phyloP scores from a whole-genome alignment of 2,329 filamentous ascomycete species.

The Xylariaceae sp. region DNA sequence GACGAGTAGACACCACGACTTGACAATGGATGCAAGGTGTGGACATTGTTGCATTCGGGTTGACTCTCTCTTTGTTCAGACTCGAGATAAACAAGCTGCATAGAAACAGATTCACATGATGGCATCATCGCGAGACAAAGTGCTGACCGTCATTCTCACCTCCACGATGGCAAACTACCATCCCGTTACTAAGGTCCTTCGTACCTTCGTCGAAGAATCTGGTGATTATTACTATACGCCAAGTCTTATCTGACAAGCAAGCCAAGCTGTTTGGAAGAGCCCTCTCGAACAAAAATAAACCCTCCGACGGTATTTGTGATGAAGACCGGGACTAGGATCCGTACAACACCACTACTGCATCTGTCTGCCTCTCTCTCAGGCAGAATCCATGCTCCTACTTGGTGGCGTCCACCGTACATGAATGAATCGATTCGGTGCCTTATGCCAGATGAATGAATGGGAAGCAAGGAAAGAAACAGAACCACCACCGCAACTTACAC shows the following conservation, averaged over 20 bases:
- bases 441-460: neutral
- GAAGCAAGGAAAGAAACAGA: too few relatives aligned
- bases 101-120: slow-evolving; percentile 9
- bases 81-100: neutral
- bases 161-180: slow-evolving; percentile 1
- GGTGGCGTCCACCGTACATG: neutral
- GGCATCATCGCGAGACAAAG: slow-evolving; percentile 1
- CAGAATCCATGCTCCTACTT: too few relatives aligned
- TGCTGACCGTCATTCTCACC: slow-evolving; percentile 7
- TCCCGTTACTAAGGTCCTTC: neutral
- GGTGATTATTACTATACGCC: slow-evolving; percentile 18
- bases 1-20: too few relatives aligned
- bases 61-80: neutral
- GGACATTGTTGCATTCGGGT: too few relatives aligned
- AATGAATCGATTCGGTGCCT: neutral
- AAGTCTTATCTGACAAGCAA: slow-evolving; percentile 4
- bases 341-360: neutral
- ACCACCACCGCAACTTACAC: too few relatives aligned
- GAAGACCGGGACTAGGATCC: too few relatives aligned
- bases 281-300: neutral
- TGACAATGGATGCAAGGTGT: too few relatives aligned
- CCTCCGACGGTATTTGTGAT: too few relatives aligned
- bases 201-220: neutral
- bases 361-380: neutral
- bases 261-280: neutral